Evolutionary conservation across 2,329 filamentous ascomycete genomes (phyloP), one percentile per base, ranked within the genome.

Genomic region (Xylaria sp.): DNA sequence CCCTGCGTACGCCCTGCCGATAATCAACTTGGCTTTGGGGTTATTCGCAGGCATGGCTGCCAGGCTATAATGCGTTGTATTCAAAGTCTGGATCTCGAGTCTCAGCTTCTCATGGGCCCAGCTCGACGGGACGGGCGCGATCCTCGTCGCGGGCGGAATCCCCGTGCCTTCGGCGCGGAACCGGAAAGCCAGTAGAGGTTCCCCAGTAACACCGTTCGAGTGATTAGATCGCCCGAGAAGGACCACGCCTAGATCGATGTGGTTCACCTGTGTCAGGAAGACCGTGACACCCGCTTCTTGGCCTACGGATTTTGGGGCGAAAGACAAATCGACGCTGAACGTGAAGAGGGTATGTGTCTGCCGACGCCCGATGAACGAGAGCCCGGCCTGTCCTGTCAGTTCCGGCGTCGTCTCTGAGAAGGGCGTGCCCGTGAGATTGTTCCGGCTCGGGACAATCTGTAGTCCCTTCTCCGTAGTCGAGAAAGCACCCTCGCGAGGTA

Each of bases 281-380:
- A 76, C 73, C 0, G 76, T 74, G 41, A 78, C 72, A 15, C 79
- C 79, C 1, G 78, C 78, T 45, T 80, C 79, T 39, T 78, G 72
- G 23, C 69, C 75, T 3, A 59, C 67, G n/a, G 55, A 58, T 32
- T 48, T 25, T 2, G 78, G 75, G 2, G 46, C n/a, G 48, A 78
- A 78, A 2, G 70, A 48, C 18, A 80, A 30, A 63, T 79, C 77
- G 1, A 78, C 77, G 32, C 65, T 73, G 62, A 76, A 80, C 3
- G 59, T 67, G 72, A 80, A 80, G 7, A 78, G 71, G 1, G 74
- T 76, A 56, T 77, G 63, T 23, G 77, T 78, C 70, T 80, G 78
- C 1, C 76, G 72, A 0, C 78, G 73, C 1, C 74, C 77, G 30
- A 79, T 67, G 66, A 80, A 79, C 3, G 75, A 69, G 0, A 79